These are phyloP conservation scores for Citrus unshiu DNA, from an alignment of 345 rosid genomes.

Conservation along the genomic window DNA sequence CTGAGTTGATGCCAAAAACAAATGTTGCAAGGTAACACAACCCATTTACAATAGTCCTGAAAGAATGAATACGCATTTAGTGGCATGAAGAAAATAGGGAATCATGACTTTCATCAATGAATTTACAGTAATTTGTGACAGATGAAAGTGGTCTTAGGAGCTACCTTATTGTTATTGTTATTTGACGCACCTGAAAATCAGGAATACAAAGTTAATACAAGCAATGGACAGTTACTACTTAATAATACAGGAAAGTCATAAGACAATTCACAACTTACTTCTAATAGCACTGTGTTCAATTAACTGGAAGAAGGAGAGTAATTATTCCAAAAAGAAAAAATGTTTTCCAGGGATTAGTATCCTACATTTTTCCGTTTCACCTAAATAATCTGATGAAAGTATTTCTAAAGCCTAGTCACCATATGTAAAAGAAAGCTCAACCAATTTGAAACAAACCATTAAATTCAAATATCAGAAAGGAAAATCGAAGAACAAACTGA, in stretches of 20 bases:
- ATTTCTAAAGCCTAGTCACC: slow-evolving; percentile 1
- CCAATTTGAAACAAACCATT: neutral
- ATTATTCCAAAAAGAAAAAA: neutral
- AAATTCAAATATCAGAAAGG: neutral
- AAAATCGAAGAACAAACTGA: slow-evolving; percentile 43
- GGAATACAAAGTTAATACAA: slow-evolving; percentile 16
- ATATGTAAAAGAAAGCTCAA: neutral
- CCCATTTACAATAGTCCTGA: slow-evolving; percentile 87
- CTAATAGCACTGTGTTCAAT: neutral
- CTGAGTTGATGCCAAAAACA: slow-evolving; percentile 77
- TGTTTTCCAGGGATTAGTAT: neutral
- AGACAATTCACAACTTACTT: neutral
- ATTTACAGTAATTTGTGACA: neutral
- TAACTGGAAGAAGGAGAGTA: neutral
- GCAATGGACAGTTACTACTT: neutral
- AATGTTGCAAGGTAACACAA: slow-evolving; percentile 91
- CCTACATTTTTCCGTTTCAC: neutral
- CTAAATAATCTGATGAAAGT: neutral
- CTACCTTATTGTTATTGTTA: slow-evolving; percentile 82
- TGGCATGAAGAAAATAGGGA: neutral
- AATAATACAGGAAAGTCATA: neutral
- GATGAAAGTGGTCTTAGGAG: neutral
- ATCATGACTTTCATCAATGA: slow-evolving; percentile 6
- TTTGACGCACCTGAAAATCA: slow-evolving; percentile 74
- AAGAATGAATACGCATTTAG: neutral